Evolutionary conservation across 208 protist genomes (phyloP).

Genomic region (Vickermania ingenoplastis): DNA sequence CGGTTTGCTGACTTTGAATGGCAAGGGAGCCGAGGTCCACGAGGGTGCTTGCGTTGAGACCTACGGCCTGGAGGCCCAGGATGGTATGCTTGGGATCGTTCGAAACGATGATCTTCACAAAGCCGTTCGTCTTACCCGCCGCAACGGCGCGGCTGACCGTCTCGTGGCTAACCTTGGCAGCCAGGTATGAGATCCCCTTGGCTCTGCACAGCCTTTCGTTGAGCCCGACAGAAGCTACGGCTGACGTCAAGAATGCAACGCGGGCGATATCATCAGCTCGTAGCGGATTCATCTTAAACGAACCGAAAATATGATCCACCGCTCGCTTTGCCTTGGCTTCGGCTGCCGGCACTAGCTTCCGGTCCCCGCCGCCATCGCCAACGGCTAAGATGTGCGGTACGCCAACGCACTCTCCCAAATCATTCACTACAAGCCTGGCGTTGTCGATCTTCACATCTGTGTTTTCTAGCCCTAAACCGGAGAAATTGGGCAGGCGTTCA

Average conservation of each 20-base stretch:
- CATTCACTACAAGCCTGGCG: slow-evolving; percentile 35
- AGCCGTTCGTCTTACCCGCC: slow-evolving; percentile 47
- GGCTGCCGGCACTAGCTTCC: slow-evolving; percentile 49
- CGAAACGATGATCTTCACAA: slow-evolving; percentile 73
- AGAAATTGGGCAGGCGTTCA: slow-evolving; percentile 52
- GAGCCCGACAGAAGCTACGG: slow-evolving; percentile 48
- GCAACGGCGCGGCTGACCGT: slow-evolving; percentile 64
- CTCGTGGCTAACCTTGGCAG: slow-evolving; percentile 43
- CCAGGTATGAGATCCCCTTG: slow-evolving; percentile 52
- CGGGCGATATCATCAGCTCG: slow-evolving; percentile 21
- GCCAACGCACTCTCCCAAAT: slow-evolving; percentile 33
- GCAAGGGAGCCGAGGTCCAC: slow-evolving; percentile 59
- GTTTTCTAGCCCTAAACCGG: slow-evolving; percentile 48
- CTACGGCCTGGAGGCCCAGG: slow-evolving; percentile 55
- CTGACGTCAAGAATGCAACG: slow-evolving; percentile 38
- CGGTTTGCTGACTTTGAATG: slow-evolving; percentile 44
- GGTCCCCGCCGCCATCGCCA: slow-evolving; percentile 41
- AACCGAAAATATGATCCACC: slow-evolving; percentile 63
- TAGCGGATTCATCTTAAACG: slow-evolving; percentile 10
- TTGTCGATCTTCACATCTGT: slow-evolving; percentile 26
- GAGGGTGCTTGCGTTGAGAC: slow-evolving; percentile 52
- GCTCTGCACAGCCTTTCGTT: slow-evolving; percentile 55
- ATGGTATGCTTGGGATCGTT: slow-evolving; percentile 43
- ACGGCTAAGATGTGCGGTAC: slow-evolving; percentile 49
- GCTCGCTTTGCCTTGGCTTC: slow-evolving; percentile 49